These are phyloP conservation scores for Seiridium cupressi DNA, from an alignment of 2,329 filamentous ascomycete genomes.

Conservation along the genomic window DNA sequence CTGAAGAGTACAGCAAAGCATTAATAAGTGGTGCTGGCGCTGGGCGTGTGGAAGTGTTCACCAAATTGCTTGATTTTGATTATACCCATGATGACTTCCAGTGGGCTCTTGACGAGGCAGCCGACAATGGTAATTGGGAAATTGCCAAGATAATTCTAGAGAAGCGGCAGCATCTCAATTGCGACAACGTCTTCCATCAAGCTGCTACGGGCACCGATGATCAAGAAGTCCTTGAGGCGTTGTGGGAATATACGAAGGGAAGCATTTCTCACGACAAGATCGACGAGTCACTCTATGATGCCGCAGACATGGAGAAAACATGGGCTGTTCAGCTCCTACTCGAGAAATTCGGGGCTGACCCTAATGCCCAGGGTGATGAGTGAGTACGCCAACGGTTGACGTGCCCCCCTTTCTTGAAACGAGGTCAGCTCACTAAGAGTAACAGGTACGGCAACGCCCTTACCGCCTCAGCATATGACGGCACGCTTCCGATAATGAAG, in stretches of 20 bases:
- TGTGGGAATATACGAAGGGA: constrained; percentile 35
- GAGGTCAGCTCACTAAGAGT: not conserved
- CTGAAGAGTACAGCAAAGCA: constrained; percentile 36
- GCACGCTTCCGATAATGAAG: constrained; percentile 27
- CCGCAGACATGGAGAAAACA: constrained; percentile 36
- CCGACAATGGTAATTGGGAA: constrained; percentile 34
- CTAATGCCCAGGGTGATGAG: constrained; percentile 37
- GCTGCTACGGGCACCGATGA: constrained; percentile 30
- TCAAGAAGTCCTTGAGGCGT: constrained; percentile 32
- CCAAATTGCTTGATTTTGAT: constrained; percentile 33
- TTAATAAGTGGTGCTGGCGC: constrained; percentile 35
- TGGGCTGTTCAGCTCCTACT: constrained; percentile 34
- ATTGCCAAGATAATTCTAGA: constrained; percentile 33
- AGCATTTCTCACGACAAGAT: constrained; percentile 29
- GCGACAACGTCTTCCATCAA: constrained; percentile 31
- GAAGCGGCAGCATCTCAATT: constrained; percentile 27
- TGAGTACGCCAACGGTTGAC: constrained; percentile 18
- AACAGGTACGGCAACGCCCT: constrained; percentile 32
- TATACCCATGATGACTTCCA: constrained; percentile 31
- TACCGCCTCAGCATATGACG: constrained; percentile 37
- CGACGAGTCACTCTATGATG: constrained; percentile 33
- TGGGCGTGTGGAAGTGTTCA: constrained; percentile 38
- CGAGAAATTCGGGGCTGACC: constrained; percentile 29
- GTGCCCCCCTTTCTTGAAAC: not conserved
- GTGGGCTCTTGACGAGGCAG: constrained; percentile 29